Evolutionary conservation across 352 stramenopile species (phyloP), one percentile per base, ranked within the genome.

Genomic region (Pilasporangium apinafurcum): DNA sequence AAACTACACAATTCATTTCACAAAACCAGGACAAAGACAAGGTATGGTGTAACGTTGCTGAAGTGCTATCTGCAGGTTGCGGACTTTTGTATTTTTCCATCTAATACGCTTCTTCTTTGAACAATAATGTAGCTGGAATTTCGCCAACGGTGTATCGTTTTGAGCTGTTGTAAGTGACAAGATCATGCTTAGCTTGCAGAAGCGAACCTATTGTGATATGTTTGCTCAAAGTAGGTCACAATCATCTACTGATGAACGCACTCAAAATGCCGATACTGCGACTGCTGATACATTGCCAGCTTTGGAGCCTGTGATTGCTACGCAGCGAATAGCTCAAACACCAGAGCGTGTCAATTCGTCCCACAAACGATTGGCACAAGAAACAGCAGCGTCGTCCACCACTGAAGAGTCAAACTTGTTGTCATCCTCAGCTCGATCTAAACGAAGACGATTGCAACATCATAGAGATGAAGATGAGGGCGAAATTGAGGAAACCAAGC

Each of bases 1-100:
- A 1, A 78, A 76, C 20, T 58, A 53, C 50, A 88, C 73, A 1
- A 46, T 91, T 20, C 78, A 91, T 44, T 86, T 91, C 26, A 86
- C 75, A 4, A 81, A 68, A 18, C 78, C 78, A 32, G 75, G 73
- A 9, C 45, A 10, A 52, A 56, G 24, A 46, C 53, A 9, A 27
- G 56, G 63, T 52, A 45, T 65, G 12, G 39, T n/a, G 25, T 16
- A 20, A 10, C 17, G 17, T 25, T 45, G n/a, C 40, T 32, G 26
- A 2, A 25, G 21, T 13, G 3, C 46, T 32, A 28, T 31, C 4
- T 36, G 26, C 33, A 16, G 12, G 17, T 3, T 51, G 37, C 21
- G 20, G 7, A 9, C 25, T 22, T 18, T 45, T 42, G 41, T 16
- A 32, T 56, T 42, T n/a, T 20, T 2, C 30, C 28, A 22, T 5